Base-by-base conservation (phyloP, 2,329 filamentous ascomycete species). In the Helotiales sp. region DNA sequence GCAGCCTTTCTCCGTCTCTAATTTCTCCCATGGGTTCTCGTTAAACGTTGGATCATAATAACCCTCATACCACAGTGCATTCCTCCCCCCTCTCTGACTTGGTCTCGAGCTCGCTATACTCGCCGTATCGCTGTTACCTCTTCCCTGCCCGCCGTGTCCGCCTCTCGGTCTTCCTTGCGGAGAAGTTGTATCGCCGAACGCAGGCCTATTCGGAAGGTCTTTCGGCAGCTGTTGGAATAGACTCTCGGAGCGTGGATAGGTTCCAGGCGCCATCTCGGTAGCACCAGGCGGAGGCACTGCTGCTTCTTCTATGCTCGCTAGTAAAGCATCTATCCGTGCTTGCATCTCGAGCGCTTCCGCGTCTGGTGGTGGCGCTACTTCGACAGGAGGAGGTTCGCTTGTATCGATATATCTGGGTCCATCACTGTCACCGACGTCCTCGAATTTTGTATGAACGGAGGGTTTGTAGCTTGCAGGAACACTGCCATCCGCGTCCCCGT, bases 1-100 rank as follows among this genome's bases (percentile, higher is more conserved):
- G 0, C n/a, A n/a, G n/a, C 78, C 78, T 24, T 71, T 71, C 6
- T 70, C 64, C 64, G 74, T 73, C 70, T 87, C 84, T 19, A 87
- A 72, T 8, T 69, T 71, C 51, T 79, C 81, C 89, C 89, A 93
- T 0, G 89, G 89, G 69, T 93, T 90, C 69, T 86, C 79, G 65
- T 90, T 84, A 60, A 87, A 89, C 57, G 78, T 80, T 0, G 83
- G 81, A 58, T 90, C 82, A 71, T 91, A 92, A 71, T 89, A 90
- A 33, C 79, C 84, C 36, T 80, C 74, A 72, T 87, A 89, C 77
- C 87, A 90, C 1, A 73, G 74, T 58, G 75, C 72, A 60, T 78
- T 76, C 51, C 71, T 72, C 34, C 78, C 71, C 2, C 76, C 75
- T 29, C 55, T 13, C 1, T 40, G 15, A 55, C 52, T 25, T 29